Conservation (phyloP, 148 eudicot genomes). For the Camellia japonica region DNA sequence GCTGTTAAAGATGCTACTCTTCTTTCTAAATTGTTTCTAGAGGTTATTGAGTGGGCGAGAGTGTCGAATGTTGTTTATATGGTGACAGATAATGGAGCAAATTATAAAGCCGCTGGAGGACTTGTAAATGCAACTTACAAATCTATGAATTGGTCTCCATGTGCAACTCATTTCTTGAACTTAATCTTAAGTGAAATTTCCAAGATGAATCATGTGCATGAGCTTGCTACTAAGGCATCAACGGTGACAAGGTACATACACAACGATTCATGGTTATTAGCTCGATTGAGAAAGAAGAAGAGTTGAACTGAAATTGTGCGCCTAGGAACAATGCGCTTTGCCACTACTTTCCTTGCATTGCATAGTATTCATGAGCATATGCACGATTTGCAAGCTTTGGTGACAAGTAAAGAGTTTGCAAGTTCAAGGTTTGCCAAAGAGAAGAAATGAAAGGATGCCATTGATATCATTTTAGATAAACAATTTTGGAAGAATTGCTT, state of each 20-base stretch:
- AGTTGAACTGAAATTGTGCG: slow-evolving; percentile 15
- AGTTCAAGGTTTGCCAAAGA: no score
- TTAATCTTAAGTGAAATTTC: not conserved
- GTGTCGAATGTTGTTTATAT: slow-evolving; percentile 1
- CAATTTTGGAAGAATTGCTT: no score
- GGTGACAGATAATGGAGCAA: slow-evolving; percentile 14
- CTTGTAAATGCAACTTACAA: not conserved
- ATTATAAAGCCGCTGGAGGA: not conserved
- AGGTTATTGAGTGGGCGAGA: not conserved
- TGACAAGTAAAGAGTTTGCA: not conserved
- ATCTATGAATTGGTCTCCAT: not conserved
- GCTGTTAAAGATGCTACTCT: not conserved
- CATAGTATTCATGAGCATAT: not conserved
- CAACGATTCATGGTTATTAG: not conserved
- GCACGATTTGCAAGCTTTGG: not conserved
- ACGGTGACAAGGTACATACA: not conserved
- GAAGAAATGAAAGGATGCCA: no score
- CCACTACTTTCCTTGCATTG: slow-evolving; percentile 7
- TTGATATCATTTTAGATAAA: no score
- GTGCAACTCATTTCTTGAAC: not conserved
- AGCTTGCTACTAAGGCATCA: not conserved
- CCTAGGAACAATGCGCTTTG: slow-evolving; percentile 11
- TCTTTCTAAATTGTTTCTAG: not conserved
- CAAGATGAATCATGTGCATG: not conserved
- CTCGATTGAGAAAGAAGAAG: slow-evolving; percentile 1